Evolutionary conservation across 352 stramenopile genomes (phyloP), one percentile per base, ranked within the genome.

Genomic region (Globisporangium lucens): DNA sequence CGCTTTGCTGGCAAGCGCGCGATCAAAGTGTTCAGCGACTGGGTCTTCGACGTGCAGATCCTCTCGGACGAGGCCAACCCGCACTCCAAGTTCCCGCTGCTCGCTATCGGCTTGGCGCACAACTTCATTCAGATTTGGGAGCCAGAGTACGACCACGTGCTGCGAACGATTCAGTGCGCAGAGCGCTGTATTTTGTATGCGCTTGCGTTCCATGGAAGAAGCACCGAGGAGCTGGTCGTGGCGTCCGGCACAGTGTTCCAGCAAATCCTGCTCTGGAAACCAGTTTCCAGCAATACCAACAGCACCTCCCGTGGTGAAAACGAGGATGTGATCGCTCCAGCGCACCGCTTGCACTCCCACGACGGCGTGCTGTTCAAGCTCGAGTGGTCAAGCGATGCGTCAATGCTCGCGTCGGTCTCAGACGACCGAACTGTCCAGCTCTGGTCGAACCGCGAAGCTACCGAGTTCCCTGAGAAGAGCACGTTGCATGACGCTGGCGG

Each of bases 361-460:
- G 83, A 94, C 72, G 89, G 89, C 20, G 89, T 95, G 30, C 79
- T 96, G 46, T 96, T 96, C 63, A 91, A 94, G 66, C 65, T 96
- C 10, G 65, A 76, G 47, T 96, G 89, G 89, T 94, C 87, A 1
- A 73, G 49, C 5, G 80, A 93, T 57, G 87, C 83, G 12, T 68
- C 69, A 13, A 80, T 79, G 51, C 75, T 96, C 33, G 83, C 79
- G n/a, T 95, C 89, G 10, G 87, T 95, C 8, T 96, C 89, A 33
- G 89, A 96, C 58, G 89, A 96, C 63, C 84, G 89, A 7, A 93
- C 89, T 1, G 75, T 96, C 3, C 87, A 94, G 66, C 75, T 96
- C 43, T 96, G 89, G 87, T 89, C 82, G 2, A 84, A 83, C 41
- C 33, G 56, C 8, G 57, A 74, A 33, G 60, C 46, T 0, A 68